Base-by-base conservation (phyloP, 306 rosid species). In the Quercus robur region DNA sequence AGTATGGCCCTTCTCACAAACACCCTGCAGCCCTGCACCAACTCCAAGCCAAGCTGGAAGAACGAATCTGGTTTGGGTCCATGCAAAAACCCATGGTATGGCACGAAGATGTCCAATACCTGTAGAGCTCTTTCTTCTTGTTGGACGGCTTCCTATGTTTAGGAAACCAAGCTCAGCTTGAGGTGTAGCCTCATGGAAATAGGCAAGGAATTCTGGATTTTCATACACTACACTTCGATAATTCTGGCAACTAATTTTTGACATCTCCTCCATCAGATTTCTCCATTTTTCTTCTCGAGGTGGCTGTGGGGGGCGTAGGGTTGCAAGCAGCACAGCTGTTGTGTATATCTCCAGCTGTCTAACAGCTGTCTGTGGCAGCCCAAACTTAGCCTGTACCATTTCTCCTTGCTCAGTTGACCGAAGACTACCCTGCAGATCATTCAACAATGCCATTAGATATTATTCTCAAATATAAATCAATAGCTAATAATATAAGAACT, bases 41-140 rank as follows among this genome's bases (percentile, higher is more conserved):
- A 94, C 92, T 77, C 98, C 98, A 25, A 94, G 98, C 98, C 97
- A 94, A 33, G 98, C 92, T 6, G 98, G 98, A 78, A 94, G 97
- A 81, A 94, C 94, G 71, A 93, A 91, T 80, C 98, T 86, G 71
- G 97, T 94, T 84, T 94, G 97, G 35, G 98, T 94, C 98, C 98
- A 94, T 2, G 98, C 97, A 78, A 94, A 94, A n/a, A 92, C 76
- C 97, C 98, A 94, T 1, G 98, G 98, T 52, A 94, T 94, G 9
- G 98, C 98, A 3, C 97, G 97, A 54, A 94, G 97, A 82, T 94
- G 89, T 33, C 97, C 98, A 0, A 94, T 94, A 80, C 94, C 98
- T 20, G 52, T 83, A 0, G 94, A 67, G 87, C 75, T 75, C 86
- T 92, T 94, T 87, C 97, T 88, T 81, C 97, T 91, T 4, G 97